Percentiles rank a stretch among this genome's conserved stretches.
phyloP scores from a whole-genome alignment of 208 protist species.

The Trypanosoma scelopori region DNA sequence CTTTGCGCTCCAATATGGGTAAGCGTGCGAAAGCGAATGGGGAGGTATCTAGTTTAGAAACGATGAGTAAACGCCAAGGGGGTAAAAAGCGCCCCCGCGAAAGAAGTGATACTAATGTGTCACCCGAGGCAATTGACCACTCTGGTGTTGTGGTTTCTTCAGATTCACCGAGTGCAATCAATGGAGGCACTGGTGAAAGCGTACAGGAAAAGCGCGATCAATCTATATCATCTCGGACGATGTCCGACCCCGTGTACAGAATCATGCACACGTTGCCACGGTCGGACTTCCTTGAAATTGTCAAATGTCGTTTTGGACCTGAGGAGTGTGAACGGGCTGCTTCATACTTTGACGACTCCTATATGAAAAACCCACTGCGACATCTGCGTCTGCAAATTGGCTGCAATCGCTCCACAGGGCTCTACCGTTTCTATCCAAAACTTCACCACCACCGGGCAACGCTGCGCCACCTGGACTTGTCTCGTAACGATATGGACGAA shows the following conservation, averaged over 20 bases:
- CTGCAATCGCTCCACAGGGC: conserved; percentile 60
- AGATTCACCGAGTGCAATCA: not conserved
- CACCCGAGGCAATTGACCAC: not conserved
- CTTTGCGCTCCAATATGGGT: conserved; percentile 1
- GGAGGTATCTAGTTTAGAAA: not conserved
- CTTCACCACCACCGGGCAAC: conserved; percentile 59
- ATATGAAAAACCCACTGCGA: conserved; percentile 76
- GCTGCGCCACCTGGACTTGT: conserved; percentile 76
- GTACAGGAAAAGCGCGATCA: not conserved
- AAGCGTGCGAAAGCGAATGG: not conserved
- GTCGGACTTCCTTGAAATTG: conserved; percentile 82
- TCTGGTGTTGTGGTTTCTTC: not conserved
- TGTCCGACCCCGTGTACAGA: conserved; percentile 74
- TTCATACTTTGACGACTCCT: conserved; percentile 72
- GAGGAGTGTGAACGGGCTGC: conserved; percentile 73
- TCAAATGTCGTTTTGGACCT: conserved; percentile 65
- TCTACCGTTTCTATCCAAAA: conserved; percentile 68
- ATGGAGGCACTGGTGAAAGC: not conserved
- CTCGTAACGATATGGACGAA: conserved; percentile 65
- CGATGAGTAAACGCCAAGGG: not conserved
- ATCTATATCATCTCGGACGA: not conserved
- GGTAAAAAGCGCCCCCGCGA: conserved; percentile 3
- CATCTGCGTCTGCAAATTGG: conserved; percentile 79
- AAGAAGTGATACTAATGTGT: not conserved
- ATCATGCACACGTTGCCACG: conserved; percentile 82